These are phyloP conservation scores for Rhytidhysteron rufulum DNA, from an alignment of 2,329 filamentous ascomycete genomes.

Conservation along the genomic window DNA sequence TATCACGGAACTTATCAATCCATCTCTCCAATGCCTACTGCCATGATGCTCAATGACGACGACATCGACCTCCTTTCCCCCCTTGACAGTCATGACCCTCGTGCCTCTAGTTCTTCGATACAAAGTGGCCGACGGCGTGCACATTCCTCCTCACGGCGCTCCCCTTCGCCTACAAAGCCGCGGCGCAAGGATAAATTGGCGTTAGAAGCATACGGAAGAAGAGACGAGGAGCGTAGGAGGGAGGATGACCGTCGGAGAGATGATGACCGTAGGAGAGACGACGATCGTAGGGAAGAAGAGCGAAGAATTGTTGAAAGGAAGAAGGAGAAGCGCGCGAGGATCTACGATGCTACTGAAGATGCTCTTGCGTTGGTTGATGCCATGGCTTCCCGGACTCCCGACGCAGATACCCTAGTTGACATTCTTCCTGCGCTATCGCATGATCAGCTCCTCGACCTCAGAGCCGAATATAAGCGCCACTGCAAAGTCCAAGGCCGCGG, in stretches of 20 bases:
- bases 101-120: constrained; percentile 23
- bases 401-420: constrained; percentile 71
- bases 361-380: constrained; percentile 72
- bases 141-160: constrained; percentile 25
- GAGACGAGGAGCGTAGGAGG: constrained; percentile 21
- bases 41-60: constrained; percentile 55
- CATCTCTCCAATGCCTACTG: constrained; percentile 90
- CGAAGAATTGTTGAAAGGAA: too few species aligned
- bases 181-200: constrained; percentile 30
- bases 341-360: constrained; percentile 80
- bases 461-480: constrained; percentile 84
- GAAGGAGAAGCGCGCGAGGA: constrained; percentile 62
- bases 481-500: constrained; percentile 79
- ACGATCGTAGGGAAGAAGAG: too few species aligned
- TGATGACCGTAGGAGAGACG: constrained; percentile 22
- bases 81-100: constrained; percentile 28
- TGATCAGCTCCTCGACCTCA: constrained; percentile 81
- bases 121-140: constrained; percentile 23
- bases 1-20: constrained; percentile 94
- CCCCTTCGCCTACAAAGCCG: constrained; percentile 21
- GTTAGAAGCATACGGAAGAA: constrained; percentile 28
- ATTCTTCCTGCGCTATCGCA: constrained; percentile 81
- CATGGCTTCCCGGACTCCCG: constrained; percentile 58
- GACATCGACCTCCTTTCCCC: constrained; percentile 46
- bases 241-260: constrained; percentile 11